Conservation (phyloP, 108 stramenopile species). For the Nannochloropsis oceanica region DNA sequence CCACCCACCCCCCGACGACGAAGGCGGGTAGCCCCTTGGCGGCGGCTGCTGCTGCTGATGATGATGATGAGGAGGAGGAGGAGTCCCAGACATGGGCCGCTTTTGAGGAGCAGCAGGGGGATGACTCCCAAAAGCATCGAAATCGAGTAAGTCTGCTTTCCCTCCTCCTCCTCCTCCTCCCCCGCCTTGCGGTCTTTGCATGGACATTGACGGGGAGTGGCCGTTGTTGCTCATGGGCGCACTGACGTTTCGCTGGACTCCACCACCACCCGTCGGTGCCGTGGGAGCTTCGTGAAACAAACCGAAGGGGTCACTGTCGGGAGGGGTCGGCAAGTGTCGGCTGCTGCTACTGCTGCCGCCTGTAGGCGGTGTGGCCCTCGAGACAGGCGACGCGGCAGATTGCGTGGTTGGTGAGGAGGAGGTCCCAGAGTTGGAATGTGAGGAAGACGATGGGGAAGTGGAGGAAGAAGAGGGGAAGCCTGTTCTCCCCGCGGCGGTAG, state of each 20-base stretch:
- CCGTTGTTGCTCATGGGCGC: not conserved
- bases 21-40: not conserved
- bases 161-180: not conserved
- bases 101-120: not conserved
- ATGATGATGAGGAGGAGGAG: not conserved
- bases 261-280: not conserved
- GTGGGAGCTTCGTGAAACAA: not conserved
- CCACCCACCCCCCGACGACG: not conserved
- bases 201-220: not conserved
- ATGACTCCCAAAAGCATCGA: not conserved
- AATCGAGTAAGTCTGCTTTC: not conserved
- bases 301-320: not conserved
- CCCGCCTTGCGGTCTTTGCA: not conserved
- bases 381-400: not conserved
- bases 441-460: not conserved
- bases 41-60: not conserved
- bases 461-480: not conserved
- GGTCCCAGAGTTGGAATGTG: not conserved
- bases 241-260: not conserved
- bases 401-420: not conserved
- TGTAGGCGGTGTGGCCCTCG: not conserved
- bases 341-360: not conserved
- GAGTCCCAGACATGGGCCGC: not conserved
- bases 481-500: not conserved
- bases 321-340: not conserved